These are phyloP conservation scores for Rhizophagus clarus DNA, from an alignment of 192 early-diverging fungal species.

Conservation along the genomic window DNA sequence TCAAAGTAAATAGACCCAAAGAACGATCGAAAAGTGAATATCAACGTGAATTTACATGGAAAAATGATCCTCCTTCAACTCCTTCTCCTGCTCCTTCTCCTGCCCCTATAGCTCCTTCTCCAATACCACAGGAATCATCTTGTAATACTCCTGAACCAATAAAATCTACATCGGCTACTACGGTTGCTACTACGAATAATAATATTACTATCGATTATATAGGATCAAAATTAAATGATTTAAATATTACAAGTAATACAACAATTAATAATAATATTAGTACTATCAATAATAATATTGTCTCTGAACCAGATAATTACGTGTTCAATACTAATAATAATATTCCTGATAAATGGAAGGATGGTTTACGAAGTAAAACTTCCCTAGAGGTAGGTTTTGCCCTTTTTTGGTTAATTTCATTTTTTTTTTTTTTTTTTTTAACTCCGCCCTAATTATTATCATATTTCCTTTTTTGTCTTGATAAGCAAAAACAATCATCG, in stretches of 20 bases:
- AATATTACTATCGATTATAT: neutral
- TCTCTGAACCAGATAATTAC: neutral
- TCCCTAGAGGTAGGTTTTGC: neutral
- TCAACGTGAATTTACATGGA: slow-evolving; percentile 30
- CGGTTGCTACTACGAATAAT: neutral
- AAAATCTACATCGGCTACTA: neutral
- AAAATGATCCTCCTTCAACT: neutral
- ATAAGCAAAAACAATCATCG: neutral
- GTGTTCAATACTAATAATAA: neutral
- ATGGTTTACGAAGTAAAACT: slow-evolving; percentile 13
- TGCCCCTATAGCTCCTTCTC: neutral
- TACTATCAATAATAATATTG: neutral
- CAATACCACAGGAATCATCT: neutral
- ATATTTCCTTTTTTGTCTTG: neutral
- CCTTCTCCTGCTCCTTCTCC: neutral
- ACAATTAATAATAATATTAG: neutral
- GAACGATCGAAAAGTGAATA: slow-evolving; percentile 25
- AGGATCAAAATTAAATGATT: neutral
- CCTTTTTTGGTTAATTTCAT: neutral
- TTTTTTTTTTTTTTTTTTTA: neutral
- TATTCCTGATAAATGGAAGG: slow-evolving; percentile 4
- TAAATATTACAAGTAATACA: neutral
- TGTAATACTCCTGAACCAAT: slow-evolving; percentile 17
- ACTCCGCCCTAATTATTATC: neutral
- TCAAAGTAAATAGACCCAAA: neutral